Percentiles rank a stretch among this genome's conserved stretches.
phyloP scores from a whole-genome alignment of 2,329 filamentous ascomycete genomes.

The Aspergillus arachidicola region DNA sequence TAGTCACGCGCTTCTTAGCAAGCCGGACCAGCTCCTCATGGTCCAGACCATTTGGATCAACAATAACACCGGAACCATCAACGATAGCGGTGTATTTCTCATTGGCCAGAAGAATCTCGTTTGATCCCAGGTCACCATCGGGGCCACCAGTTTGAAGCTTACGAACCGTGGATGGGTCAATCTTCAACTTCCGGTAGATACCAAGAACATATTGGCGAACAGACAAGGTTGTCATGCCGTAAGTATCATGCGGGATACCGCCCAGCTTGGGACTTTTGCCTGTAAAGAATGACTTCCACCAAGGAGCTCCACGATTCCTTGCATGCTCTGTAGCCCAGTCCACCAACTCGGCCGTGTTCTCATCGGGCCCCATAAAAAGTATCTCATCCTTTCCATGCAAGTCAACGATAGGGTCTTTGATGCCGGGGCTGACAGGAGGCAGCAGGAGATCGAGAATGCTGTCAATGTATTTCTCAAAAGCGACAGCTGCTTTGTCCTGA shows the following conservation, averaged over 20 bases:
- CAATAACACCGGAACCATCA: constrained; percentile 93
- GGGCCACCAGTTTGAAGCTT: constrained; percentile 98
- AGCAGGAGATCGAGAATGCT: constrained; percentile 94
- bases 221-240: constrained; percentile 97
- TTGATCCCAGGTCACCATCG: constrained; percentile 94
- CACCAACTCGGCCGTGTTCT: constrained; percentile 96
- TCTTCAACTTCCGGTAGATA: constrained; percentile 92
- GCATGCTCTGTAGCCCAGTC: constrained; percentile 99
- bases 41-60: constrained; percentile 88
- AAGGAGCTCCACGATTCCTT: constrained; percentile 80
- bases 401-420: constrained; percentile 98
- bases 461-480: constrained; percentile 99
- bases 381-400: constrained; percentile 95
- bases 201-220: constrained; percentile 95
- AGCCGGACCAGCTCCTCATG: constrained; percentile 79
- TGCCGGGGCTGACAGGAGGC: constrained; percentile 86
- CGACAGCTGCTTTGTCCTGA: constrained; percentile 87
- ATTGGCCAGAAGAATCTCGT: constrained; percentile 93
- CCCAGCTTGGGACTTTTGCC: constrained; percentile 95
- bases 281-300: constrained; percentile 99
- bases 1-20: constrained; percentile 86
- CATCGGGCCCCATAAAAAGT: constrained; percentile 96
- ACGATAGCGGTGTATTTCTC: constrained; percentile 95
- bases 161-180: constrained; percentile 79
- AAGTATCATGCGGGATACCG: constrained; percentile 92